Evolutionary conservation across 257 asterid species (phyloP).

Genomic region (Nicotiana undulata): DNA sequence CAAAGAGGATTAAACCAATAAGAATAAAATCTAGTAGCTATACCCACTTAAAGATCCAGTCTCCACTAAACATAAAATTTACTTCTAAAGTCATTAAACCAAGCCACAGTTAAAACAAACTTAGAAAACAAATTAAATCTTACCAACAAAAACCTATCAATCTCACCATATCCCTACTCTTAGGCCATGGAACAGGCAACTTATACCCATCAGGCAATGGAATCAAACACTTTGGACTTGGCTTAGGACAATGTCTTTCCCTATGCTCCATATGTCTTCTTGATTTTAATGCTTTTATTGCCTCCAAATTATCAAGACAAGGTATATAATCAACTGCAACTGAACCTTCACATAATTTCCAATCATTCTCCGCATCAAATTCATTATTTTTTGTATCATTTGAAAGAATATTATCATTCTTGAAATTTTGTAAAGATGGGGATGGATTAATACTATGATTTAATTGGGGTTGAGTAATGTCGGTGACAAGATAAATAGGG

Average conservation of each 20-base stretch:
- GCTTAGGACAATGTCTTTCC: constrained; percentile 88
- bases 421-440: background rate
- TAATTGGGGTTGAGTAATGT: constrained; percentile 15
- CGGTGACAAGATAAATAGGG: constrained; percentile 32
- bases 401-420: background rate
- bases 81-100: background rate
- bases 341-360: constrained; percentile 53
- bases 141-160: constrained; percentile 53
- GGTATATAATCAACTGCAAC: constrained; percentile 73
- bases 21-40: background rate
- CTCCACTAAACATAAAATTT: background rate
- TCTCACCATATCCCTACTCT: constrained; percentile 98
- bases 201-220: constrained; percentile 75
- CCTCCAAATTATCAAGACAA: constrained; percentile 77
- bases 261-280: constrained; percentile 82
- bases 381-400: background rate
- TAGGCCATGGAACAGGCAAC: constrained; percentile 88
- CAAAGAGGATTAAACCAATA: too few relatives aligned
- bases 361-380: constrained; percentile 1
- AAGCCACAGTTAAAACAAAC: constrained; percentile 1
- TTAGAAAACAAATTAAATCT: constrained; percentile 19
- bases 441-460: background rate
- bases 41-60: background rate
- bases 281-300: constrained; percentile 49
- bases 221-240: constrained; percentile 63